Percentiles rank a stretch among this genome's conserved stretches.
phyloP scores from a whole-genome alignment of 768 basidiomycete genomes.

The Exidia glandulosa region DNA sequence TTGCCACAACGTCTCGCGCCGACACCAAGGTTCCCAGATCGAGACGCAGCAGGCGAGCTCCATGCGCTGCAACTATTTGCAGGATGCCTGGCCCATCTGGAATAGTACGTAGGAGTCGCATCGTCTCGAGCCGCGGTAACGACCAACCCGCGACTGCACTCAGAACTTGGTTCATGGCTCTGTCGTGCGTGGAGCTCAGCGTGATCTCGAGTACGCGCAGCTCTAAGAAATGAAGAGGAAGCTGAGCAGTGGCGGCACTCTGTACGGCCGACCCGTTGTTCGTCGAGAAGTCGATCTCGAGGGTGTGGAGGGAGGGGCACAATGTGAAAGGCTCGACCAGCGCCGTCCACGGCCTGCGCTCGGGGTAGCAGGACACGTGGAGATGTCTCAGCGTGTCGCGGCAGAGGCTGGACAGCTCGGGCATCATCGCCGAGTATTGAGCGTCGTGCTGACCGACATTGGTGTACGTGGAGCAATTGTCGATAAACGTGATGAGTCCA shows the following conservation, averaged over 20 bases:
- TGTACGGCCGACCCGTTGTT: background rate
- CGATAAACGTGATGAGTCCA: background rate
- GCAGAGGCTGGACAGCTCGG: background rate
- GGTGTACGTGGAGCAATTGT: background rate
- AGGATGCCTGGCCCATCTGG: background rate
- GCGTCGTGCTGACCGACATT: background rate
- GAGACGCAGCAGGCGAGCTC: background rate
- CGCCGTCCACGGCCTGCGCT: background rate
- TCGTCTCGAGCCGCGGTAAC: background rate
- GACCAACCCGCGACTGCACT: background rate
- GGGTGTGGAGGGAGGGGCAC: background rate
- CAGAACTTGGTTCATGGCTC: background rate
- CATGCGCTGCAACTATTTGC: background rate
- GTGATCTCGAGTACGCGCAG: background rate
- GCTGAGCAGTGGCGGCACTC: background rate
- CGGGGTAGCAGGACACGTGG: background rate
- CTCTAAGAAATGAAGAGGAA: background rate
- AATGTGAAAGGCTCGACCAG: background rate
- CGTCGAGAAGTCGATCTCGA: background rate
- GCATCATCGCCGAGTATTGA: background rate
- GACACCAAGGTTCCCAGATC: background rate
- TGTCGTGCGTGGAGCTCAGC: background rate
- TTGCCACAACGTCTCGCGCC: background rate
- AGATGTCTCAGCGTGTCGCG: background rate
- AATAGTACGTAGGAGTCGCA: background rate